Conservation (phyloP, 345 rosid genomes). For the Gynandropsis gynandra region DNA sequence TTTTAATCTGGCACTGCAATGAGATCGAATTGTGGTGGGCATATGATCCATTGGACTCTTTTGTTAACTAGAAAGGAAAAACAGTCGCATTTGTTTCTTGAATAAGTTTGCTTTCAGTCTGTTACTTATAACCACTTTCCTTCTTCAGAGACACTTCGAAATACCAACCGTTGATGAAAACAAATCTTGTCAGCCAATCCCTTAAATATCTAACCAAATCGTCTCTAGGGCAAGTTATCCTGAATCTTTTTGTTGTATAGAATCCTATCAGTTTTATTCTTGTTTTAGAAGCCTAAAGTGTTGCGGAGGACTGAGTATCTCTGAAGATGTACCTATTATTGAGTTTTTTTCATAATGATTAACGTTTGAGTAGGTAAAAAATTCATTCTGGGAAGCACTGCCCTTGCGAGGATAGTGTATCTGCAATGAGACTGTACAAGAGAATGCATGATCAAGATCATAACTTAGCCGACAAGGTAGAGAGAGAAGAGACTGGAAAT, state of each 20-base stretch:
- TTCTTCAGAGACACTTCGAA: constrained; percentile 64
- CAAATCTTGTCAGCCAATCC: constrained; percentile 69
- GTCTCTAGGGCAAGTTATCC: constrained; percentile 54
- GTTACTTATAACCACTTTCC: background rate
- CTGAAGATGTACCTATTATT: too few species aligned
- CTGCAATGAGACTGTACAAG: constrained; percentile 70
- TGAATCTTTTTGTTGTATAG: background rate
- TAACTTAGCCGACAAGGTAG: constrained; percentile 11
- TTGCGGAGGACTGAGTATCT: too few species aligned
- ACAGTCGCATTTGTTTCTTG: too few species aligned
- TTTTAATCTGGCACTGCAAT: background rate
- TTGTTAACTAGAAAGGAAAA: too few species aligned
- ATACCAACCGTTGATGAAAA: constrained; percentile 66
- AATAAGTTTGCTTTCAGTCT: background rate
- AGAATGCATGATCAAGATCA: constrained; percentile 54
- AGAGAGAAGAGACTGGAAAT: constrained; percentile 6
- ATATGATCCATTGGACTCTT: too few species aligned
- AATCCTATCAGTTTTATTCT: background rate
- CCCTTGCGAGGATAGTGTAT: constrained; percentile 60
- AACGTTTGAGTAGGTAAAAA: constrained; percentile 37
- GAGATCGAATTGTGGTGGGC: too few species aligned
- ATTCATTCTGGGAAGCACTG: constrained; percentile 52
- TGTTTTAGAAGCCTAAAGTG: background rate
- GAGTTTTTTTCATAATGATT: too few species aligned
- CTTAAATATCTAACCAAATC: constrained; percentile 58